These are phyloP conservation scores for Margaritispora aquatica DNA, from an alignment of 495 filamentous ascomycete species.

Conservation along the genomic window DNA sequence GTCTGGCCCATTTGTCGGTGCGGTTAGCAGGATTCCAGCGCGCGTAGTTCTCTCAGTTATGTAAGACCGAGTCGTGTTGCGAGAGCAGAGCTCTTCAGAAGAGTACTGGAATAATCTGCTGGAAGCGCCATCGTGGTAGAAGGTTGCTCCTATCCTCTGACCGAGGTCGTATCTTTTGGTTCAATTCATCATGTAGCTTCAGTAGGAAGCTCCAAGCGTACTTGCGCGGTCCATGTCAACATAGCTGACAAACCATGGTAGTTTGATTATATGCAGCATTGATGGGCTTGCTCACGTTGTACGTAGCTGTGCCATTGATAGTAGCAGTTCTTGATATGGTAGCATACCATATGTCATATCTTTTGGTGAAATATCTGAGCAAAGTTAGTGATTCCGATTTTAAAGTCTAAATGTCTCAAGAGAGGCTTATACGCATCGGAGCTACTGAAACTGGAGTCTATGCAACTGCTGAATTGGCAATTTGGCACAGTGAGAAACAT, in stretches of 20 bases:
- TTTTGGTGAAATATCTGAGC: slow-evolving; percentile 37
- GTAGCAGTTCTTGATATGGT: slow-evolving; percentile 52
- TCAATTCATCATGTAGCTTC: slow-evolving; percentile 84
- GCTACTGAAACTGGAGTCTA: slow-evolving; percentile 47
- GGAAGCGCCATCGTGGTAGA: slow-evolving; percentile 89
- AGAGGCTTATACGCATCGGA: slow-evolving; percentile 57
- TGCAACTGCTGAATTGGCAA: slow-evolving; percentile 55
- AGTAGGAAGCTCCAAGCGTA: slow-evolving; percentile 74
- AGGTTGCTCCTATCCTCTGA: slow-evolving; percentile 78
- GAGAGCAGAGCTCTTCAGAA: slow-evolving; percentile 86
- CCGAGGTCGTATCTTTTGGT: slow-evolving; percentile 60
- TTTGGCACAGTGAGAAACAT: slow-evolving; percentile 59
- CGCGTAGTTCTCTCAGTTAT: slow-evolving; percentile 64
- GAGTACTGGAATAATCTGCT: slow-evolving; percentile 64
- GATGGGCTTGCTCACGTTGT: slow-evolving; percentile 25
- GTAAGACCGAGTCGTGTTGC: slow-evolving; percentile 68
- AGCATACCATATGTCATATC: slow-evolving; percentile 63
- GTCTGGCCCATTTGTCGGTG: slow-evolving; percentile 68
- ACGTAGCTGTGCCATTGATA: slow-evolving; percentile 37
- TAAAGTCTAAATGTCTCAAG: slow-evolving; percentile 74
- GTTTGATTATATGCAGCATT: slow-evolving; percentile 43
- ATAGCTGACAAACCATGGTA: slow-evolving; percentile 52
- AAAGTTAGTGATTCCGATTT: neutral
- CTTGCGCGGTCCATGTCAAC: slow-evolving; percentile 70
- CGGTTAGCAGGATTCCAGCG: slow-evolving; percentile 73